Conservation (phyloP, 1,284 basidiomycete genomes). For the Abortiporus biennis region DNA sequence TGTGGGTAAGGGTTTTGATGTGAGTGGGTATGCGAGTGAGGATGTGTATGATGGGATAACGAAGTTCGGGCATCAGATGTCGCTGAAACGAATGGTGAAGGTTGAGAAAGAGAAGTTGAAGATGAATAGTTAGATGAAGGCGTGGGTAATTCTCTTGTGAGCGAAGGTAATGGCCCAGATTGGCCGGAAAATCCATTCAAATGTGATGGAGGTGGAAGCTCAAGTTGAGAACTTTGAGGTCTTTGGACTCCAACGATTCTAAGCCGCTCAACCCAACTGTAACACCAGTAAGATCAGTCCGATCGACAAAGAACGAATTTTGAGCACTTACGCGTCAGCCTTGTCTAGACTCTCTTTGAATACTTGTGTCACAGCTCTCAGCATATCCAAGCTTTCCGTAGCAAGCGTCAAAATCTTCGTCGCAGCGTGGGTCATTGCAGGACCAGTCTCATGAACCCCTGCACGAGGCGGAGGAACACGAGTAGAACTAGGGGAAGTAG, state of each 20-base stretch:
- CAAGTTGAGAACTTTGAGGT: conserved; percentile 21
- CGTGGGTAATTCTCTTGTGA: conserved; percentile 14
- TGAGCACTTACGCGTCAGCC: conserved; percentile 71
- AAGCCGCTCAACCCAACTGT: conserved; percentile 75
- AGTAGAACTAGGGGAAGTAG: conserved; percentile 23
- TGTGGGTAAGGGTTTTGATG: conserved; percentile 2
- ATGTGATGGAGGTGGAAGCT: conserved; percentile 10
- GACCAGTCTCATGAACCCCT: conserved; percentile 36
- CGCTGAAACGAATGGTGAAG: neutral
- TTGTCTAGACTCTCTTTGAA: conserved; percentile 85
- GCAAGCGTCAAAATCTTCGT: conserved; percentile 80
- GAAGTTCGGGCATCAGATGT: too few species aligned
- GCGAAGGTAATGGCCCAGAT: conserved; percentile 10
- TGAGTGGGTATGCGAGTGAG: conserved; percentile 2
- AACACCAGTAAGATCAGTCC: conserved; percentile 7
- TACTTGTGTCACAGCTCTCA: conserved; percentile 79
- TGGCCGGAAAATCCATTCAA: neutral
- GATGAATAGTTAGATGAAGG: conserved; percentile 7
- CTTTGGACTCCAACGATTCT: conserved; percentile 73
- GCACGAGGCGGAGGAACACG: conserved; percentile 15
- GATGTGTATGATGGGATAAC: neutral
- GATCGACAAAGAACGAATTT: conserved; percentile 3
- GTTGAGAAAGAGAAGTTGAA: neutral
- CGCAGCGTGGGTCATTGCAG: conserved; percentile 64
- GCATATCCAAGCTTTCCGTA: conserved; percentile 88